Base-by-base conservation (phyloP, 257 asterid genomes). In the Scutellaria barbata region DNA sequence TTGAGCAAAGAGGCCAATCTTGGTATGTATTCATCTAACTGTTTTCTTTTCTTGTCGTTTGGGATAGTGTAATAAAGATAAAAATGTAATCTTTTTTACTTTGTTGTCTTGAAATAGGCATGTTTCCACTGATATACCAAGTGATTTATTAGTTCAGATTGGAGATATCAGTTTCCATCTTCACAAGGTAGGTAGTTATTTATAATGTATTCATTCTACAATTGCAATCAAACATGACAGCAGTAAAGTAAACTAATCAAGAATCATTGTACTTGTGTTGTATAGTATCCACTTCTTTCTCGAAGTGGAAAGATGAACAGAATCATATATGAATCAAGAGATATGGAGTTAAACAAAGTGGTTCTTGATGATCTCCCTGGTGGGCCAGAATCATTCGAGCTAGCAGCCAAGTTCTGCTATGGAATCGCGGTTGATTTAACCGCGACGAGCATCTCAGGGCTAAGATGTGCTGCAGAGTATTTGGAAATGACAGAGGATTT, bases 331-430 rank as follows among this genome's bases (percentile, higher is more conserved):
- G 97, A 94, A 33, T 84, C 95, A 0, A 77, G 92, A 14, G 92
- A 81, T 0, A 45, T 57, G 16, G 96, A 88, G 9, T 10, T 88
- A 18, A 86, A 74, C 74, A 89, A 76, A 86, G 16, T 91, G 13
- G 33, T 51, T 35, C 71, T 89, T 1, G 84, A 89, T 35, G 99
- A 94, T 2, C 84, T 94, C 39, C 98, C 99, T 2, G 98, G 96
- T 8, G 98, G 99, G 37, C 79, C 96, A 0, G 96, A 86, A 71
- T 83, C 96, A 1, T 89, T 94, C 47, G 99, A 94, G 75, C 82
- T 91, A 18, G 99, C 97, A 8, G 99, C 99, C 5, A 91, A 89
- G 10, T 94, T 94, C 95, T 94, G 97, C 79, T 94, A 94, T n/a
- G 99, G 99, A 6, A 82, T 94, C 55, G 90, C 97, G 3, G 93